A percentile compares a stretch with the other conserved stretches of the same genome.
Evolutionary conservation across 2,329 filamentous ascomycete species (phyloP).

Genomic region (Chalaropsis thielavioides): DNA sequence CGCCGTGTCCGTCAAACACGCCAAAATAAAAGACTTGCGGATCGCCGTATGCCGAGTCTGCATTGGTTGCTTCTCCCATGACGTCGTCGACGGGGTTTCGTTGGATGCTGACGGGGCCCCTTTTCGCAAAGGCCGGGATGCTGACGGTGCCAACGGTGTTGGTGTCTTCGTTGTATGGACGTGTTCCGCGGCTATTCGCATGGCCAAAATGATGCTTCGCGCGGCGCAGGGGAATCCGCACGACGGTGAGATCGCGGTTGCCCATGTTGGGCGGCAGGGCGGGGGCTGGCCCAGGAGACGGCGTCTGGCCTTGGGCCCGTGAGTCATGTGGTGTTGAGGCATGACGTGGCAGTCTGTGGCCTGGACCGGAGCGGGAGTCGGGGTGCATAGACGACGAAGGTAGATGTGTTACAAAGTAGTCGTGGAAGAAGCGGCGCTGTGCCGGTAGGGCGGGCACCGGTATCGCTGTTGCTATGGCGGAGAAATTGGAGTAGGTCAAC

Average conservation of each 20-base stretch:
- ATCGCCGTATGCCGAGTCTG: conserved; percentile 68
- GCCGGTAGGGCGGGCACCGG: neutral
- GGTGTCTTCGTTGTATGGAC: conserved; percentile 83
- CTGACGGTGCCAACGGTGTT: conserved; percentile 90
- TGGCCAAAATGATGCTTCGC: conserved; percentile 95
- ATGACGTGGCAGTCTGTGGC: conserved; percentile 75
- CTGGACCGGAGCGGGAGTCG: conserved; percentile 57
- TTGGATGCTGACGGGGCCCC: conserved; percentile 50
- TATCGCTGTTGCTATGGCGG: neutral
- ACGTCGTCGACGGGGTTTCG: conserved; percentile 22
- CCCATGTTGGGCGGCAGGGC: conserved; percentile 43
- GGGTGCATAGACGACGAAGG: conserved; percentile 87
- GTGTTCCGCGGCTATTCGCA: conserved; percentile 61
- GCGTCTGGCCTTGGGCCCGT: conserved; percentile 25
- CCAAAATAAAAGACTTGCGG: conserved; percentile 97
- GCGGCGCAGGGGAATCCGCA: conserved; percentile 81
- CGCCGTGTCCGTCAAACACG: conserved; percentile 92
- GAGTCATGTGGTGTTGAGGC: conserved; percentile 61
- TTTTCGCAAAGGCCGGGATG: conserved; percentile 80
- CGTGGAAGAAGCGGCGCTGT: conserved; percentile 54
- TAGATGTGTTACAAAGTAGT: conserved; percentile 93
- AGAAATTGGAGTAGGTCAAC: neutral
- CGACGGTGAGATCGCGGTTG: conserved; percentile 71
- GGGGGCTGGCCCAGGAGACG: conserved; percentile 25
- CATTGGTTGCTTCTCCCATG: conserved; percentile 47